Conservation (phyloP, 208 protist genomes). For the Naegleria gruberi region DNA sequence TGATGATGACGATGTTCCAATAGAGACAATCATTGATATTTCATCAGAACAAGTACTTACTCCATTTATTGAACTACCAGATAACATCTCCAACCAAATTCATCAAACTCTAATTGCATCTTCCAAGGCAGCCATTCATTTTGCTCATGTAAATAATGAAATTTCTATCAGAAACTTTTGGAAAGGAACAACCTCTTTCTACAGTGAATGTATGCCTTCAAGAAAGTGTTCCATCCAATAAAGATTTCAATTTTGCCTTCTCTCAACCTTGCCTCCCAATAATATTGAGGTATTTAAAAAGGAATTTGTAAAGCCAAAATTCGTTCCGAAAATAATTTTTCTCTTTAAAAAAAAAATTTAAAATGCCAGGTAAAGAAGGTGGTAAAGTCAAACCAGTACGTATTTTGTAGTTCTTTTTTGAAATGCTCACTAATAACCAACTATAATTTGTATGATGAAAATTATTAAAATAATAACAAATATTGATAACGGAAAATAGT, state of each 20-base stretch:
- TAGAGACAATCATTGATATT: background rate
- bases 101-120: background rate
- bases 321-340: too few species aligned
- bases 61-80: background rate
- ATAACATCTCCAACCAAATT: background rate
- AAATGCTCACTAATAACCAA: too few species aligned
- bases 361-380: conserved; percentile 4
- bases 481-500: background rate
- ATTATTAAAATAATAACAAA: too few species aligned
- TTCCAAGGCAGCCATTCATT: background rate
- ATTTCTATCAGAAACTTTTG: background rate
- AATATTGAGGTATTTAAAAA: too few species aligned
- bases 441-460: too few species aligned
- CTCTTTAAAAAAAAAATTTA: too few species aligned
- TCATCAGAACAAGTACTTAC: background rate
- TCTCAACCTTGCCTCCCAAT: too few species aligned
- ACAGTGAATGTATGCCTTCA: background rate
- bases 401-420: background rate
- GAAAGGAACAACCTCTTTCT: background rate
- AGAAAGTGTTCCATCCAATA: background rate
- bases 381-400: conserved; percentile 5
- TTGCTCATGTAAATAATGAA: background rate
- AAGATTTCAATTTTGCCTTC: too few species aligned
- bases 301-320: too few species aligned
- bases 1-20: too few species aligned